Conservation (phyloP, 495 filamentous ascomycete genomes). For the Platismatia glauca region DNA sequence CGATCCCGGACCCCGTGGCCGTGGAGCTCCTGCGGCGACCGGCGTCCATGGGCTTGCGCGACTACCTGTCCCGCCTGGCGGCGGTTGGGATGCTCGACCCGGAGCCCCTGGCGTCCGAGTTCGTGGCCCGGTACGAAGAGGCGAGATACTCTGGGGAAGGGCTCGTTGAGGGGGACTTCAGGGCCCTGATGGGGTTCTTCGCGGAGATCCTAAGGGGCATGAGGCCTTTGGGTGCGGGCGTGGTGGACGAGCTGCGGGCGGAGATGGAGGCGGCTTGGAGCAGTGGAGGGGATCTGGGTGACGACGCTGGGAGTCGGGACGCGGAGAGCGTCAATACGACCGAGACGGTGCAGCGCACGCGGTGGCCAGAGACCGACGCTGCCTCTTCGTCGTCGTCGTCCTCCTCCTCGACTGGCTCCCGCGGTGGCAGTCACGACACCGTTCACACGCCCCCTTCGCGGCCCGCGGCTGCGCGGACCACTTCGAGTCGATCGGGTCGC, state of each 20-base stretch:
- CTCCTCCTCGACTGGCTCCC: conserved; percentile 4
- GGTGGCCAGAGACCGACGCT: conserved; percentile 10
- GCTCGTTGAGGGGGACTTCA: conserved; percentile 60
- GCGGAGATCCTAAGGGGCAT: conserved; percentile 72
- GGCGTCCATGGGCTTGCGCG: conserved; percentile 64
- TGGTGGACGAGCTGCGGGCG: conserved; percentile 36
- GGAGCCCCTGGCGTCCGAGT: conserved; percentile 47
- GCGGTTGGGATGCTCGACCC: conserved; percentile 54
- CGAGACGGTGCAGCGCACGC: conserved; percentile 18
- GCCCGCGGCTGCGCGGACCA: conserved; percentile 24
- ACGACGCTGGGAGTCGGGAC: conserved; percentile 22
- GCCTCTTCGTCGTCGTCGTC: conserved; percentile 8
- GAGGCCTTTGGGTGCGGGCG: conserved; percentile 47
- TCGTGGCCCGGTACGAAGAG: conserved; percentile 69
- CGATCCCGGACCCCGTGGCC: conserved; percentile 49
- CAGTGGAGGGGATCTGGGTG: neutral
- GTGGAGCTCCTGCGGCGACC: conserved; percentile 65
- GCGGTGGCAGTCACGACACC: conserved; percentile 12
- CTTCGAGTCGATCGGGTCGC: conserved; percentile 20
- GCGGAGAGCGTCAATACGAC: conserved; percentile 12
- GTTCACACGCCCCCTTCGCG: conserved; percentile 20
- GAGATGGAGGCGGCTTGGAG: conserved; percentile 6
- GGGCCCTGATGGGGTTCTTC: conserved; percentile 79
- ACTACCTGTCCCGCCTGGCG: conserved; percentile 68
- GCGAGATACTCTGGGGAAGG: conserved; percentile 65